Evolutionary conservation across 225 moss, liverwort and hornwort genomes (phyloP).

Genomic region (Physcomitrium patens): DNA sequence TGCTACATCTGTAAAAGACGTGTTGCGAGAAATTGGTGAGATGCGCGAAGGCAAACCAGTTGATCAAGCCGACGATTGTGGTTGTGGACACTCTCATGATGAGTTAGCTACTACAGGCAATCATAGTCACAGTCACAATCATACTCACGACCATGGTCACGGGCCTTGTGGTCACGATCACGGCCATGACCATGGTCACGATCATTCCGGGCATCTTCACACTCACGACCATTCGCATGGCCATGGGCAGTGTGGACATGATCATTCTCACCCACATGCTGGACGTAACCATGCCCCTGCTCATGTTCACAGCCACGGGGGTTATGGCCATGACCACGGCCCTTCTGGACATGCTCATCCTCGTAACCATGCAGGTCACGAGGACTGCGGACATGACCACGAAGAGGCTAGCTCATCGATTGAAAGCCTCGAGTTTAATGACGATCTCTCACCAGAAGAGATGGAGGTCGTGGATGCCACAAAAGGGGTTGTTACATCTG

Average conservation of each 20-base stretch:
- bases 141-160: constrained; percentile 35
- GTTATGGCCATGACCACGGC: constrained; percentile 35
- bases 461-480: constrained; percentile 58
- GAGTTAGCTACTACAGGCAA: constrained; percentile 29
- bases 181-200: constrained; percentile 34
- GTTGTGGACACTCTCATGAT: constrained; percentile 53
- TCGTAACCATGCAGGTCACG: constrained; percentile 37
- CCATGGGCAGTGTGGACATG: constrained; percentile 28
- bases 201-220: constrained; percentile 34
- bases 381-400: constrained; percentile 39
- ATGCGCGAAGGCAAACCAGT: constrained; percentile 49
- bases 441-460: constrained; percentile 63
- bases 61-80: constrained; percentile 43
- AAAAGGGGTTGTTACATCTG: constrained; percentile 45
- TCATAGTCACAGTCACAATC: constrained; percentile 25
- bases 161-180: constrained; percentile 21
- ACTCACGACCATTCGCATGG: constrained; percentile 20
- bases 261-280: constrained; percentile 27
- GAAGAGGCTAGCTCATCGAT: constrained; percentile 42
- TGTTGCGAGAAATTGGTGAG: constrained; percentile 62
- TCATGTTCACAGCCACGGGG: constrained; percentile 28
- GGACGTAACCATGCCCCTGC: constrained; percentile 21
- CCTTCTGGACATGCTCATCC: constrained; percentile 39
- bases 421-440: constrained; percentile 59
- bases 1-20: constrained; percentile 66